Percentiles rank a stretch among this genome's conserved stretches.
Conservation (phyloP, 352 stramenopile genomes). For the Phytophthora macrochlamydospora region DNA sequence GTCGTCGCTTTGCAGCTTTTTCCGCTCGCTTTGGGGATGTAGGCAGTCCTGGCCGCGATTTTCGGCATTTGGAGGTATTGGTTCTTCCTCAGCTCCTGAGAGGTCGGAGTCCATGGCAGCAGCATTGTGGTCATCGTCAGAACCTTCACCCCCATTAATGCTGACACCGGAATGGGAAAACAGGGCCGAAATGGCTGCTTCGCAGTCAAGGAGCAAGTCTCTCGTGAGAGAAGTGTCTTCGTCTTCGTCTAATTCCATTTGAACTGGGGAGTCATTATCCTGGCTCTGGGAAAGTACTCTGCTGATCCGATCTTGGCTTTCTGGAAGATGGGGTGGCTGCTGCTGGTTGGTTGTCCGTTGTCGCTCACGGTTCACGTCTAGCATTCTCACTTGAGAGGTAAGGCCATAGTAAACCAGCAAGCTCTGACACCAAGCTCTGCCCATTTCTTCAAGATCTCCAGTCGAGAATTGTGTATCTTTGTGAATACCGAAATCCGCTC, state of each 20-base stretch:
- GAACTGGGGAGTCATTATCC: neutral
- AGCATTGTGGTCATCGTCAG: slow-evolving; percentile 9
- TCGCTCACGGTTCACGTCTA: slow-evolving; percentile 30
- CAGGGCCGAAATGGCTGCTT: slow-evolving; percentile 65
- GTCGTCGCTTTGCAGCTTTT: neutral
- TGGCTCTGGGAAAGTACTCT: neutral
- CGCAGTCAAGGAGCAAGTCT: slow-evolving; percentile 61
- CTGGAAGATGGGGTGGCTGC: slow-evolving; percentile 1
- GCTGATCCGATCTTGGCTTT: neutral
- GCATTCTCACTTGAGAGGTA: slow-evolving; percentile 45
- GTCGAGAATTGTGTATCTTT: slow-evolving; percentile 84
- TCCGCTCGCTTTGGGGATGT: neutral
- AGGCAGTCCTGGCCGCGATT: slow-evolving; percentile 7
- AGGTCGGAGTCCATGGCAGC: slow-evolving; percentile 59
- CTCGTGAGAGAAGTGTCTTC: slow-evolving; percentile 28
- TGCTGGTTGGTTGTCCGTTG: neutral
- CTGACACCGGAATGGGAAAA: slow-evolving; percentile 34
- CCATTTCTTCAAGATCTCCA: slow-evolving; percentile 79
- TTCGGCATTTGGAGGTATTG: slow-evolving; percentile 50
- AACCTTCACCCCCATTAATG: slow-evolving; percentile 23
- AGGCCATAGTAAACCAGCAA: slow-evolving; percentile 78
- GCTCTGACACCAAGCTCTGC: slow-evolving; percentile 72
- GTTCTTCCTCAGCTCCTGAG: slow-evolving; percentile 66
- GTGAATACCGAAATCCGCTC: slow-evolving; percentile 65
- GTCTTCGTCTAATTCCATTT: slow-evolving; percentile 14